Evolutionary conservation across 371 early-diverging fungal genomes (phyloP), one percentile per base, ranked within the genome.

Genomic region (Fennellomyces sp.): DNA sequence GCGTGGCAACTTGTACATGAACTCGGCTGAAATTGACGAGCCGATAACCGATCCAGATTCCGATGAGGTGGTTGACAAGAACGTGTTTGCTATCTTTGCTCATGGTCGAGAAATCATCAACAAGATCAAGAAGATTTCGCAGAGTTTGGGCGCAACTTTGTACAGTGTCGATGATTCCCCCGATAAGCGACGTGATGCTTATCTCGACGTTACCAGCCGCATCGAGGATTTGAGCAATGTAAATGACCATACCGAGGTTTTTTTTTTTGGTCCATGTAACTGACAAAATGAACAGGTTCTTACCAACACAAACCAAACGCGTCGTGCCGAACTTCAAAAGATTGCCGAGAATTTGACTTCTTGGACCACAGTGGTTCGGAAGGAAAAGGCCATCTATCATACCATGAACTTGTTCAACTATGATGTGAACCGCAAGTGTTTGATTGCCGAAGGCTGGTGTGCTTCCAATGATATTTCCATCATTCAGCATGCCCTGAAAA

Each of bases 361-460:
- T 21, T 98, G 99, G 99, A 84, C 87, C 49, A 90, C 89, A 5
- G 87, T 94, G 38, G 89, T 96, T 58, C 91, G 90, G 71, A 98
- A 97, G 82, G 98, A 99, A 68, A 97, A 97, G 87, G 94, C 94
- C n/a, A 91, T 96, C 58, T 97, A 95, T 80, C 92, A 96, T 69
- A 90, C 92, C 31, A 90, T 97, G 92, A 97, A 99, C 69, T 75
- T 88, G 69, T 95, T 97, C 80, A 94, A 91, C 73, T 93, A 95
- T 70, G 97, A 97, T 68, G 79, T 78, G 48, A 93, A 89, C 72
- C 89, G 95, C 65, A 95, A 95, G 75, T 92, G 94, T 56, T 81
- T 97, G 68, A 95, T 97, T 75, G 97, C 97, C 31, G 98, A 99
- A 77, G 99, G 98, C 2, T 99, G 99, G 99, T 93, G 93, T 69